Percentiles rank a stretch among this genome's conserved stretches.
Evolutionary conservation across 2,329 filamentous ascomycete species (phyloP).

Genomic region (Aspergillus carbonarius): DNA sequence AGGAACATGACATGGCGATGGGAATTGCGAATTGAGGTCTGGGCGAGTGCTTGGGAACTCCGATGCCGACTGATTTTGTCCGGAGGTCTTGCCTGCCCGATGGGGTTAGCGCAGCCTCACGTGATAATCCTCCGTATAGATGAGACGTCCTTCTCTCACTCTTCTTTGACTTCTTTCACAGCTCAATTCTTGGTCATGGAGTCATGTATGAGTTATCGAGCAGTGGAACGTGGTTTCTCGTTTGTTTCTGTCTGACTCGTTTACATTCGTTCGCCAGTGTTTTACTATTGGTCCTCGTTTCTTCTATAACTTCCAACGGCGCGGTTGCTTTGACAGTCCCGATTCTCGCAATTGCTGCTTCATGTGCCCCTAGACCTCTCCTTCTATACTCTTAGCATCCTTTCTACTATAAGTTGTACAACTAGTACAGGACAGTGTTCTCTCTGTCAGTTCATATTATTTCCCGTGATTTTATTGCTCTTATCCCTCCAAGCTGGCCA

Average conservation of each 20-base stretch:
- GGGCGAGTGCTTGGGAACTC: slow-evolving; percentile 23
- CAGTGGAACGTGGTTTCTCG: background rate
- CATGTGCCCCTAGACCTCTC: background rate
- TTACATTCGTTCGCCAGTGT: background rate
- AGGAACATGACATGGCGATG: slow-evolving; percentile 61
- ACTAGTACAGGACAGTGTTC: too few relatives aligned
- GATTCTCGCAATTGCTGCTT: background rate
- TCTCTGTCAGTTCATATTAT: background rate
- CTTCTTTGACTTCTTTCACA: background rate
- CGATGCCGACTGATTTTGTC: slow-evolving; percentile 35
- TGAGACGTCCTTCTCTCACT: background rate
- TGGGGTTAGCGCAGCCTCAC: slow-evolving; percentile 18
- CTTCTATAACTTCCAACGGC: background rate
- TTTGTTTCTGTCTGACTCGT: background rate
- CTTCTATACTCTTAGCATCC: background rate
- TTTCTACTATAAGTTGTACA: background rate
- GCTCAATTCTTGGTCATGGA: background rate
- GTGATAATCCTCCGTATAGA: slow-evolving; percentile 20
- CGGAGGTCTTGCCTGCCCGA: slow-evolving; percentile 19
- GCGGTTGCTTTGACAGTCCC: background rate
- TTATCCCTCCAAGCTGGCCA: background rate
- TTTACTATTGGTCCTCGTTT: background rate
- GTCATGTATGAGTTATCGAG: background rate
- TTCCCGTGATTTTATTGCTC: background rate
- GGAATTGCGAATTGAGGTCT: slow-evolving; percentile 25